phyloP scores from a whole-genome alignment of 1,139 yeast genomes.

The Geotrichum restrictum region DNA sequence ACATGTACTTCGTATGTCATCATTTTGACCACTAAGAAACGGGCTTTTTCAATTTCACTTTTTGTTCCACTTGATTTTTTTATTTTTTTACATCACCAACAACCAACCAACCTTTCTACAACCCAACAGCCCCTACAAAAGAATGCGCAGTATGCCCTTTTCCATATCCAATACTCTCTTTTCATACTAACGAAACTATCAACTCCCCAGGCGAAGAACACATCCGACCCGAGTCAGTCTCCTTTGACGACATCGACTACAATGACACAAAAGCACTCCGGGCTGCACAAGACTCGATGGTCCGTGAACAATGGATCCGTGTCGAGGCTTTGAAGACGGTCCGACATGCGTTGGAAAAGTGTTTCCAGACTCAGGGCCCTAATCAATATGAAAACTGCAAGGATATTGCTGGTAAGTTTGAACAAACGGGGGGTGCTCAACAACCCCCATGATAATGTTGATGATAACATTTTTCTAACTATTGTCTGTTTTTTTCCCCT shows the following conservation, averaged over 20 bases:
- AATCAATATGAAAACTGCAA: conserved; percentile 77
- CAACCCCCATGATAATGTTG: no score
- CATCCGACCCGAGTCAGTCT: conserved; percentile 67
- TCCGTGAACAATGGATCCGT: conserved; percentile 79
- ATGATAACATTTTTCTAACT: no score
- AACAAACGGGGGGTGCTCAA: no score
- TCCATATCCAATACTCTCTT: not conserved
- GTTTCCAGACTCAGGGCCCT: conserved; percentile 59
- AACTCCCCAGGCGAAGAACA: conserved; percentile 40
- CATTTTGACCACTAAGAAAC: not conserved
- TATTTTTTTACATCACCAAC: not conserved
- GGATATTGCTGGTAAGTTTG: conserved; percentile 52
- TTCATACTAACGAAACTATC: not conserved
- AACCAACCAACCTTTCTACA: no score
- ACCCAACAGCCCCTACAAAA: no score
- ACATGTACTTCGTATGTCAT: no score
- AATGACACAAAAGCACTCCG: conserved; percentile 60
- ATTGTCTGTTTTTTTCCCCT: no score
- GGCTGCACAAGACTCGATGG: conserved; percentile 69
- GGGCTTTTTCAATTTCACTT: not conserved
- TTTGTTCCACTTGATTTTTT: not conserved
- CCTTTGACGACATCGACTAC: conserved; percentile 81
- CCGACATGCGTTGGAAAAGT: conserved; percentile 69
- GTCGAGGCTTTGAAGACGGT: conserved; percentile 63
- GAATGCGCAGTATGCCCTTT: conserved; percentile 4